A percentile compares a stretch with the other conserved stretches of the same genome.
Conservation (phyloP, 2,329 filamentous ascomycete species). For the Fusarium austroafricanum region DNA sequence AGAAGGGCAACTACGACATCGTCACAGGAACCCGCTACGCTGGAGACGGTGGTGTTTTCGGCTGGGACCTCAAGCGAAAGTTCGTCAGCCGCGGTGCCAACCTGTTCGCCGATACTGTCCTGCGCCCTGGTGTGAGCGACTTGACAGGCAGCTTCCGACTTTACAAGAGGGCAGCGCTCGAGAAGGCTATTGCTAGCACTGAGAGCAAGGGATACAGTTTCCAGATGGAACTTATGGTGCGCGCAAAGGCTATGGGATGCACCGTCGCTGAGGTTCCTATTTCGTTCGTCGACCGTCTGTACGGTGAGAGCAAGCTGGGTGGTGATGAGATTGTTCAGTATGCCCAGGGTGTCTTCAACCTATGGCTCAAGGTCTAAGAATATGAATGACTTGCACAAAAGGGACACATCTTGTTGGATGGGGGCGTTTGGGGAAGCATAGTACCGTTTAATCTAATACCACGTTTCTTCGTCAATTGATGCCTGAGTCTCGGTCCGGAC, state of each 20-base stretch:
- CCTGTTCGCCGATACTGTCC: constrained; percentile 92
- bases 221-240: constrained; percentile 99
- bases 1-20: constrained; percentile 86
- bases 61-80: constrained; percentile 95
- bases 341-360: constrained; percentile 81
- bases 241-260: constrained; percentile 95
- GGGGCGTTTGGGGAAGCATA: constrained; percentile 49
- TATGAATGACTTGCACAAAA: constrained; percentile 38
- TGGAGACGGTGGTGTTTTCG: constrained; percentile 87
- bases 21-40: constrained; percentile 97
- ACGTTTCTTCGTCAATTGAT: constrained; percentile 41
- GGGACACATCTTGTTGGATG: constrained; percentile 41
- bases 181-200: constrained; percentile 89
- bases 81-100: constrained; percentile 89
- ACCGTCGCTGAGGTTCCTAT: constrained; percentile 96
- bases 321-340: constrained; percentile 98
- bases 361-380: constrained; percentile 80
- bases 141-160: constrained; percentile 93
- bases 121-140: constrained; percentile 94
- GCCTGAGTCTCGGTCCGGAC: background rate
- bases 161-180: constrained; percentile 90
- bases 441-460: constrained; percentile 50
- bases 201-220: constrained; percentile 98
- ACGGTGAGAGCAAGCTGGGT: constrained; percentile 94
- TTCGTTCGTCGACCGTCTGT: constrained; percentile 93